phyloP scores from a whole-genome alignment of 371 early-diverging fungal genomes.

The Mucor mucedo region DNA sequence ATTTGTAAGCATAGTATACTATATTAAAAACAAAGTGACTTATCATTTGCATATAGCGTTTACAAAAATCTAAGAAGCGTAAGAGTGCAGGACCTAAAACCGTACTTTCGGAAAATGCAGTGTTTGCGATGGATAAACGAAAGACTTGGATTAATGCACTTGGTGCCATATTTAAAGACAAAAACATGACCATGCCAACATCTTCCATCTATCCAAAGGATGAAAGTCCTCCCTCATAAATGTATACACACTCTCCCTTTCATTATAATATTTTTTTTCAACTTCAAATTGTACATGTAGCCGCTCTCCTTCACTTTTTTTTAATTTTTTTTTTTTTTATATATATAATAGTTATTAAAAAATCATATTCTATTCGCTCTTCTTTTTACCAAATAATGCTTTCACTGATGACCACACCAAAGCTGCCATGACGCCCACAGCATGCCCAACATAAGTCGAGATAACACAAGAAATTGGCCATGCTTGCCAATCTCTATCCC shows the following conservation, averaged over 20 bases:
- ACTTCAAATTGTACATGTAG: constrained; percentile 12
- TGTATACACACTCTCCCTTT: background rate
- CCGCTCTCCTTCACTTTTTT: background rate
- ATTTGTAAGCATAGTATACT: constrained; percentile 63
- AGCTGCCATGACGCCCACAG: constrained; percentile 49
- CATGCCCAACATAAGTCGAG: constrained; percentile 51
- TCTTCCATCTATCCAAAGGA: constrained; percentile 60
- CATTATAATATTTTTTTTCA: background rate
- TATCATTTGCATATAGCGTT: constrained; percentile 45
- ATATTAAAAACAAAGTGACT: background rate
- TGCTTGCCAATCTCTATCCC: constrained; percentile 59
- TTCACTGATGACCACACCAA: constrained; percentile 51
- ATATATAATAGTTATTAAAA: constrained; percentile 5
- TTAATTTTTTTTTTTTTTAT: background rate
- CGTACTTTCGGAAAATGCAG: constrained; percentile 55
- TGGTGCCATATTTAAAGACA: constrained; percentile 69
- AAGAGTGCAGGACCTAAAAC: constrained; percentile 59
- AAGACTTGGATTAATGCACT: constrained; percentile 43
- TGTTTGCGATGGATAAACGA: constrained; percentile 62
- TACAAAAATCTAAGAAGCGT: constrained; percentile 77
- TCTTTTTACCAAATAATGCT: constrained; percentile 45
- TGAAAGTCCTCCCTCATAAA: background rate
- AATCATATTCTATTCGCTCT: constrained; percentile 37
- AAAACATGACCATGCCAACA: constrained; percentile 69
- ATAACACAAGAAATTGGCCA: constrained; percentile 59